Conservation (phyloP, 257 asterid genomes). For the Lycium ferocissimum region DNA sequence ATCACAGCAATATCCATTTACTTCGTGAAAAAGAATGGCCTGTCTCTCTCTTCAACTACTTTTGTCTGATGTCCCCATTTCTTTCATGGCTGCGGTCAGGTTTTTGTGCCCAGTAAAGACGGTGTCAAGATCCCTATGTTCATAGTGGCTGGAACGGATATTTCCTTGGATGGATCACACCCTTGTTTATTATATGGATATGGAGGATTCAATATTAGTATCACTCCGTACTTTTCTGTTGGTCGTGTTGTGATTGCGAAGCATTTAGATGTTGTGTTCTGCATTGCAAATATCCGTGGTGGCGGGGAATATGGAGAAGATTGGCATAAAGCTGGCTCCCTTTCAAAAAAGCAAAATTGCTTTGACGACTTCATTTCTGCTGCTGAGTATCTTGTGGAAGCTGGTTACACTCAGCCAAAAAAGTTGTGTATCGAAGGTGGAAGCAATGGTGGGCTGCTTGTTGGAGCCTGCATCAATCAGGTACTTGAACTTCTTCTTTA, state of each 20-base stretch:
- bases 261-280: conserved; percentile 75
- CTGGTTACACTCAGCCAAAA: conserved; percentile 84
- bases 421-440: conserved; percentile 98
- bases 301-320: conserved; percentile 99
- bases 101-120: conserved; percentile 80
- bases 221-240: conserved; percentile 72
- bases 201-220: conserved; percentile 86
- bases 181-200: conserved; percentile 89
- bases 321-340: conserved; percentile 98
- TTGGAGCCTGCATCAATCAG: conserved; percentile 97
- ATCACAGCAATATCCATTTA: conserved; percentile 1
- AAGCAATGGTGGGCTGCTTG: conserved; percentile 95
- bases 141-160: conserved; percentile 77
- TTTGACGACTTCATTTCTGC: conserved; percentile 90
- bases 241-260: conserved; percentile 65
- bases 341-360: conserved; percentile 88
- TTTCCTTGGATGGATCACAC: conserved; percentile 85
- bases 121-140: conserved; percentile 80
- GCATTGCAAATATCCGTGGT: conserved; percentile 94
- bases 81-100: conserved; percentile 48
- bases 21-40: neutral
- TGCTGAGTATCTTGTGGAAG: conserved; percentile 77
- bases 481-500: conserved; percentile 40
- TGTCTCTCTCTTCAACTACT: neutral
- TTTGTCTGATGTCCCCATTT: conserved; percentile 11